Evolutionary conservation across 805 yeast species (phyloP).

Genomic region (Yamadazyma laniorum): DNA sequence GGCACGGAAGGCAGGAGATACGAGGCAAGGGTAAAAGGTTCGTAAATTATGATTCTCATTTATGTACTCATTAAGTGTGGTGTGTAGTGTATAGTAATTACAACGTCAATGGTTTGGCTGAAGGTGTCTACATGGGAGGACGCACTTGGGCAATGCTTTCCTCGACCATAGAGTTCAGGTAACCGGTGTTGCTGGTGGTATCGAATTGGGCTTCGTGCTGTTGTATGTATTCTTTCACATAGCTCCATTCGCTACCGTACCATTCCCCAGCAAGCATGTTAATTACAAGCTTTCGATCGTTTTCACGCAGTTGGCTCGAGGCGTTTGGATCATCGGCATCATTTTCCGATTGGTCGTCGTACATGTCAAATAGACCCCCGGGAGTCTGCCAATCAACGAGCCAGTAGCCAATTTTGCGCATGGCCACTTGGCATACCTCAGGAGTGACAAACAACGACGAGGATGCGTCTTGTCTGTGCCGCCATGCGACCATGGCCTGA

Average conservation of each 20-base stretch:
- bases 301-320: slow-evolving; percentile 17
- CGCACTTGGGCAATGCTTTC: slow-evolving; percentile 32
- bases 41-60: too few species aligned
- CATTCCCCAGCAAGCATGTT: slow-evolving; percentile 41
- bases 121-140: slow-evolving; percentile 43
- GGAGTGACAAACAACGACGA: slow-evolving; percentile 34
- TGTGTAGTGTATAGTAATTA: too few species aligned
- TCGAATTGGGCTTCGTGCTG: slow-evolving; percentile 19
- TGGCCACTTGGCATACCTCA: slow-evolving; percentile 36
- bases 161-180: slow-evolving; percentile 34
- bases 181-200: slow-evolving; percentile 30
- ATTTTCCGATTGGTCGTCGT: neutral
- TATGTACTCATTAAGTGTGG: too few species aligned
- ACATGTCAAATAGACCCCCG: slow-evolving; percentile 4
- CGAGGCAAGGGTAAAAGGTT: too few species aligned
- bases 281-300: slow-evolving; percentile 20
- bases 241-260: slow-evolving; percentile 42
- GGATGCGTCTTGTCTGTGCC: slow-evolving; percentile 2
- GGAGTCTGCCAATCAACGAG: slow-evolving; percentile 39
- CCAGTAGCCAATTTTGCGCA: slow-evolving; percentile 42
- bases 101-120: too few species aligned
- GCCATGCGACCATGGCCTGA: slow-evolving; percentile 23
- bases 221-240: slow-evolving; percentile 28
- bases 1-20: too few species aligned
- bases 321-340: slow-evolving; percentile 11